Percentiles rank a stretch among this genome's conserved stretches.
phyloP scores from a whole-genome alignment of 2,329 filamentous ascomycete species.

The Penicillium sumatraense region DNA sequence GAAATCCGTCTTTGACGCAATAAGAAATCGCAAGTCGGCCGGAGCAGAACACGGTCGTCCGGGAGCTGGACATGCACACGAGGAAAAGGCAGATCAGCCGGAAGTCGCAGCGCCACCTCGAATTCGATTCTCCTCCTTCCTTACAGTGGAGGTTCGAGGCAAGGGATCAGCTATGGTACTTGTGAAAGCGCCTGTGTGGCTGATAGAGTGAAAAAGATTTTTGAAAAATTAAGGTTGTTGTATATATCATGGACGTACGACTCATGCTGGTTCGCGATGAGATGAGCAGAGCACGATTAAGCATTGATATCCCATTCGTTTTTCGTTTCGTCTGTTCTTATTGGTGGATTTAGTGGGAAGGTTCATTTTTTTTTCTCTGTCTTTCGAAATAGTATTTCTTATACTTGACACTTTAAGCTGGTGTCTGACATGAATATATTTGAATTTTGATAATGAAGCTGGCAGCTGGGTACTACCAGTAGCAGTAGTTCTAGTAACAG shows the following conservation, averaged over 20 bases:
- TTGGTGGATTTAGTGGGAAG: neutral
- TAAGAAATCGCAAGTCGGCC: conserved; percentile 44
- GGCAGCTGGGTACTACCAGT: too few relatives aligned
- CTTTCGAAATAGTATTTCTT: neutral
- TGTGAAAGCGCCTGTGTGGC: conserved; percentile 73
- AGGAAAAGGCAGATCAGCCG: conserved; percentile 28
- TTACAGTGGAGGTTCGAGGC: conserved; percentile 74
- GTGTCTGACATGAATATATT: too few relatives aligned
- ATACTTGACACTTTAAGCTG: too few relatives aligned
- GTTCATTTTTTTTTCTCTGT: neutral
- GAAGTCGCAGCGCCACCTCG: conserved; percentile 42
- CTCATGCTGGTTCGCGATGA: neutral
- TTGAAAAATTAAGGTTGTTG: neutral
- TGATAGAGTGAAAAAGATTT: conserved; percentile 36
- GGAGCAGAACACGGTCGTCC: conserved; percentile 14
- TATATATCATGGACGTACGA: conserved; percentile 1
- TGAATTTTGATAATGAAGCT: too few relatives aligned
- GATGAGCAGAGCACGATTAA: conserved; percentile 1
- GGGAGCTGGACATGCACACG: conserved; percentile 19
- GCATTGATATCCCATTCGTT: conserved; percentile 6
- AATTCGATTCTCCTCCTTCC: conserved; percentile 76
- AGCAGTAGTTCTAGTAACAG: too few relatives aligned
- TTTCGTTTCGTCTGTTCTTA: neutral
- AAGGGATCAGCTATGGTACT: conserved; percentile 66
- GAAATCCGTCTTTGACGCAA: conserved; percentile 47